A percentile compares a stretch with the other conserved stretches of the same genome.
These are phyloP conservation scores for Sporothrix brunneoviolacea DNA, from an alignment of 2,329 filamentous ascomycete species.

Conservation along the genomic window DNA sequence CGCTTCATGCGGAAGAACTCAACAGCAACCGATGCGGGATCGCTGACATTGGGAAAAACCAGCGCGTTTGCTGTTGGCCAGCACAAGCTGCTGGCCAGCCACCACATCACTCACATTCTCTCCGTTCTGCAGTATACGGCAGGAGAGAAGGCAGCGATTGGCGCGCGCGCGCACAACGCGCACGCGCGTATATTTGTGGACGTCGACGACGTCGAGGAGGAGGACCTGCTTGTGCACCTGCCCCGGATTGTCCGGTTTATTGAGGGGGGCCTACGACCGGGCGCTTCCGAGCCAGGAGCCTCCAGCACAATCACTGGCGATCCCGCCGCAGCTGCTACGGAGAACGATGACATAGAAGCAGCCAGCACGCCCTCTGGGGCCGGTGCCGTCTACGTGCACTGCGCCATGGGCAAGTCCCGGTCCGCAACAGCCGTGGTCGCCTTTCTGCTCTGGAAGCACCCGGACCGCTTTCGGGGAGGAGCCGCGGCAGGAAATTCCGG, in stretches of 20 bases:
- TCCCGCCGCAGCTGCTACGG: no score
- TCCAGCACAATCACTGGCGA: no score
- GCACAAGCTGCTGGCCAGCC: conserved; percentile 56
- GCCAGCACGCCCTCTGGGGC: neutral
- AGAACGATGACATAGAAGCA: no score
- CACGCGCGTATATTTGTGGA: conserved; percentile 46
- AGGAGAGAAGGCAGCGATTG: conserved; percentile 30
- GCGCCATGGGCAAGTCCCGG: conserved; percentile 93
- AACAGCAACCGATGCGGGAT: neutral
- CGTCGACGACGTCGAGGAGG: conserved; percentile 84
- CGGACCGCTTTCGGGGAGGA: conserved; percentile 40
- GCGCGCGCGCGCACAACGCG: conserved; percentile 54
- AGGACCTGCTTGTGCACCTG: conserved; percentile 77
- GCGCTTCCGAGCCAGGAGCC: no score
- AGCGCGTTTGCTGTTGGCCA: conserved; percentile 76
- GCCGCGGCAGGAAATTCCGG: conserved; percentile 29
- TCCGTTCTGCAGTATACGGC: conserved; percentile 57
- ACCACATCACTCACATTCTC: conserved; percentile 83
- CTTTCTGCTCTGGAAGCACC: conserved; percentile 69
- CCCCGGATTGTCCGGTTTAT: conserved; percentile 77
- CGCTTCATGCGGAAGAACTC: no score
- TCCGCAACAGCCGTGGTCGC: conserved; percentile 80
- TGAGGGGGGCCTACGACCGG: conserved; percentile 20
- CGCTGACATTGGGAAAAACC: conserved; percentile 15
- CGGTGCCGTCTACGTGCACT: conserved; percentile 53